A percentile compares a stretch with the other conserved stretches of the same genome.
Conservation (phyloP, 2,329 filamentous ascomycete genomes). For the Colletotrichum paranaense region DNA sequence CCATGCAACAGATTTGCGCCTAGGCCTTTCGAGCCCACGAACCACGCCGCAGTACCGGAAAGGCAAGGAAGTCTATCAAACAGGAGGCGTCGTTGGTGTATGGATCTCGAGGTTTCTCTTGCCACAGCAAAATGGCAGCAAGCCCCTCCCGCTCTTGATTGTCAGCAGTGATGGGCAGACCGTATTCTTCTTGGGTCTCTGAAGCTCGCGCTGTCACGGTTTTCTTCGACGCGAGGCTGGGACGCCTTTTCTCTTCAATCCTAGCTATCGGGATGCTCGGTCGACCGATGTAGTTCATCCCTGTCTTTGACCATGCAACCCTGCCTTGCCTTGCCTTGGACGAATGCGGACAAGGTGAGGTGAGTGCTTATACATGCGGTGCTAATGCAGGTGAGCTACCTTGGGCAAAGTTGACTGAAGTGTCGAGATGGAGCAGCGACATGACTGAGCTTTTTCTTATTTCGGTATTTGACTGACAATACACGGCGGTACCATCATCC, state of each 20-base stretch:
- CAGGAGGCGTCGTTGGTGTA: not conserved
- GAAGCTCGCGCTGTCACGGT: not conserved
- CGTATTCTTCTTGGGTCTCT: not conserved
- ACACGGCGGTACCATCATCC: not conserved
- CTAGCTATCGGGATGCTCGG: conserved; percentile 29
- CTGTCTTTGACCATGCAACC: conserved; percentile 4
- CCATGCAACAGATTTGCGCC: conserved; percentile 31
- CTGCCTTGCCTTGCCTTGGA: not conserved
- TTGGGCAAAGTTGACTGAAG: not conserved
- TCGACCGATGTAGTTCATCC: conserved; percentile 12
- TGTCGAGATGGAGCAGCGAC: not conserved
- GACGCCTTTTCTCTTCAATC: not conserved
- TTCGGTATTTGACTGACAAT: conserved; percentile 27
- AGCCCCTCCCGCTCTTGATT: not conserved
- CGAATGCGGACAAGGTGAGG: conserved; percentile 8
- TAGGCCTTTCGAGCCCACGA: conserved; percentile 13
- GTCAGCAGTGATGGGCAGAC: not conserved
- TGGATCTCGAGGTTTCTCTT: not conserved
- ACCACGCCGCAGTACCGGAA: not conserved
- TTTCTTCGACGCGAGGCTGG: not conserved
- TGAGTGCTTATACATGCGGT: not conserved
- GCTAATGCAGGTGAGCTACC: conserved; percentile 1
- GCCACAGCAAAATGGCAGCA: not conserved
- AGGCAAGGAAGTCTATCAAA: not conserved
- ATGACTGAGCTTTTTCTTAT: not conserved